These are phyloP conservation scores for Gillenia trifoliata DNA, from an alignment of 306 rosid species.

Conservation along the genomic window DNA sequence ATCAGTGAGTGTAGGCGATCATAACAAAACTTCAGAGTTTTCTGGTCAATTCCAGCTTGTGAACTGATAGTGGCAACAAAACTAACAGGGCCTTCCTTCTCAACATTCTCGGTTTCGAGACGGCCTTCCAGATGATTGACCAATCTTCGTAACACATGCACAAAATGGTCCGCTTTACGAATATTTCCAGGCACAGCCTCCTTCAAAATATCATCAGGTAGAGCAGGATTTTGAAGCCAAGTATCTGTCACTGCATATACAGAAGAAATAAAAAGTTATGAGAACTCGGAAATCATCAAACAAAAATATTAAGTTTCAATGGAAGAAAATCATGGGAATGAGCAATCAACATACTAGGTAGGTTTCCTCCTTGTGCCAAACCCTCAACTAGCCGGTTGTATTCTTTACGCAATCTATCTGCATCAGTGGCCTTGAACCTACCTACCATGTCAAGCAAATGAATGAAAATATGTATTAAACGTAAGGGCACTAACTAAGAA, in stretches of 20 bases:
- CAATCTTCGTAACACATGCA: slow-evolving; percentile 75
- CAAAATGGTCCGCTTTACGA: slow-evolving; percentile 83
- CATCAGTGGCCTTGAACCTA: slow-evolving; percentile 98
- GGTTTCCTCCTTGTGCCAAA: slow-evolving; percentile 90
- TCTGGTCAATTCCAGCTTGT: slow-evolving; percentile 94
- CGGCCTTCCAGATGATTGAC: slow-evolving; percentile 91
- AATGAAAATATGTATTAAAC: slow-evolving; percentile 39
- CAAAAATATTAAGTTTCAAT: neutral
- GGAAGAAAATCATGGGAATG: slow-evolving; percentile 3
- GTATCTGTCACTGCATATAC: slow-evolving; percentile 54
- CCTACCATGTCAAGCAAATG: slow-evolving; percentile 72
- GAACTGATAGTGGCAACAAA: slow-evolving; percentile 59
- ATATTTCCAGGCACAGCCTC: slow-evolving; percentile 99
- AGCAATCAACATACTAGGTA: slow-evolving; percentile 47
- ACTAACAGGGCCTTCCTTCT: slow-evolving; percentile 75
- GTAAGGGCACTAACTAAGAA: slow-evolving; percentile 13
- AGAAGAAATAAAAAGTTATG: slow-evolving; percentile 19
- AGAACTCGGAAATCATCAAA: neutral
- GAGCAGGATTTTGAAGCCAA: slow-evolving; percentile 91
- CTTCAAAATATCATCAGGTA: slow-evolving; percentile 90
- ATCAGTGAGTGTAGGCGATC: slow-evolving; percentile 94
- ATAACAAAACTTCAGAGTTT: slow-evolving; percentile 83
- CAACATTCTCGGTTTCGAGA: slow-evolving; percentile 84
- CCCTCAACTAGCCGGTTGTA: slow-evolving; percentile 89
- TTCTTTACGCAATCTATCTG: slow-evolving; percentile 90